Percentiles rank a stretch among this genome's conserved stretches.
phyloP scores from a whole-genome alignment of 345 rosid genomes.

The Linum usitatissimum region DNA sequence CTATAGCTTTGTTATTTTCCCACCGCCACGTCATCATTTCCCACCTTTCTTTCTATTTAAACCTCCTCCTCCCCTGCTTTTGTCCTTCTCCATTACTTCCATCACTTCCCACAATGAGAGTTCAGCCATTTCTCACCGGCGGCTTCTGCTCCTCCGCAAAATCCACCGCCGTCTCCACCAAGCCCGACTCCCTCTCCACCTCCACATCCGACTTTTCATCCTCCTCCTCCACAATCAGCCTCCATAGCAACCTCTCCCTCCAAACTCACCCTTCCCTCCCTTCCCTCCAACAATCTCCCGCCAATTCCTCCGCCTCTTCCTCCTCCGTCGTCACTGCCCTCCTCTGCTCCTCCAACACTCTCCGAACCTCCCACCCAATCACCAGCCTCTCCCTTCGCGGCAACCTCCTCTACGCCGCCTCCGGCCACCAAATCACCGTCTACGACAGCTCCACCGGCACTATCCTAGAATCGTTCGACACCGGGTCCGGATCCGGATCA shows the following conservation, averaged over 20 bases:
- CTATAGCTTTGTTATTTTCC: no score
- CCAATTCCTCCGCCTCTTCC: slow-evolving; percentile 22
- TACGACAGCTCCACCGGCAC: slow-evolving; percentile 38
- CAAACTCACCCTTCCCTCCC: slow-evolving; percentile 73
- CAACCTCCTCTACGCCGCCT: slow-evolving; percentile 48
- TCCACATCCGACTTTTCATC: slow-evolving; percentile 7
- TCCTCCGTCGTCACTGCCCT: slow-evolving; percentile 27
- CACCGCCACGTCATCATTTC: no score
- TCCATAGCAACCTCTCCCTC: slow-evolving; percentile 62
- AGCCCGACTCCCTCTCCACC: background rate
- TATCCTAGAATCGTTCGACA: slow-evolving; percentile 37
- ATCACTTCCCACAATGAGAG: no score
- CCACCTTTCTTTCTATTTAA: no score
- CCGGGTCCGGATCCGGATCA: slow-evolving; percentile 7
- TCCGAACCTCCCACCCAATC: slow-evolving; percentile 30
- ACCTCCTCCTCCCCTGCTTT: no score
- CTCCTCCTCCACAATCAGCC: slow-evolving; percentile 10
- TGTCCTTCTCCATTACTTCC: no score
- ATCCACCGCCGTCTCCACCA: no score
- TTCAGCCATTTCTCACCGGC: no score
- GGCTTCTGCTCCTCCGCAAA: no score
- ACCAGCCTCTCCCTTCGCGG: slow-evolving; percentile 51
- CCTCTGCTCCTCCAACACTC: slow-evolving; percentile 22
- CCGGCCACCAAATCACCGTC: slow-evolving; percentile 54
- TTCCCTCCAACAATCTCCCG: slow-evolving; percentile 51